These are phyloP conservation scores for Dimocarpus longan DNA, from an alignment of 345 rosid genomes.

Conservation along the genomic window DNA sequence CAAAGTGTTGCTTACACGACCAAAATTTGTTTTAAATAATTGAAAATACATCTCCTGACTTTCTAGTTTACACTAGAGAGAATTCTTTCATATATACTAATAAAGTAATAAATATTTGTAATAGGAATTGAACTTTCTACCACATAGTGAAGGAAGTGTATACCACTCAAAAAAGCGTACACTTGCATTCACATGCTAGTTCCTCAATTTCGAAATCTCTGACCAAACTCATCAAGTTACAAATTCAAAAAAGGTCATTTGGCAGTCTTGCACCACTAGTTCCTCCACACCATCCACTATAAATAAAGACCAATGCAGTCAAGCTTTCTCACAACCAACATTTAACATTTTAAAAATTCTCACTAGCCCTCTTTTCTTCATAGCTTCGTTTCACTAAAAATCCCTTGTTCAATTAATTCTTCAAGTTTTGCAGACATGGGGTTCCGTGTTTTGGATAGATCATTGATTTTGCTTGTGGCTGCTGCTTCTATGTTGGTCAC, in stretches of 20 bases:
- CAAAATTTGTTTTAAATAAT: too few species aligned
- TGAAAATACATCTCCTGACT: too few species aligned
- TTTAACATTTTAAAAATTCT: neutral
- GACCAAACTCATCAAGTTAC: slow-evolving; percentile 2
- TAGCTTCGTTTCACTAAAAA: neutral
- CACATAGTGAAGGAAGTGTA: neutral
- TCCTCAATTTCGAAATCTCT: neutral
- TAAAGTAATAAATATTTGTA: too few species aligned
- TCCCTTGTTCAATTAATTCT: neutral
- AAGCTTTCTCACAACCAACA: neutral
- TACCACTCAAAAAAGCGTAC: too few species aligned
- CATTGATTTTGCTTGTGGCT: slow-evolving; percentile 9
- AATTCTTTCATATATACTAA: too few species aligned
- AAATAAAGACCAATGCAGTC: slow-evolving; percentile 3
- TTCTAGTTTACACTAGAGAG: too few species aligned
- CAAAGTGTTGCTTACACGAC: too few species aligned
- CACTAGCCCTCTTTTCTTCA: too few species aligned
- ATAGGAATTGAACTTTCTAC: neutral
- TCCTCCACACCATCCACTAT: neutral
- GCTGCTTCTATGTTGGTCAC: slow-evolving; percentile 27
- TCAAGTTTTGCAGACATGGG: slow-evolving; percentile 26
- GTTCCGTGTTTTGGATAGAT: neutral
- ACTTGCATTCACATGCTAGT: too few species aligned
- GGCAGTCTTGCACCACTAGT: slow-evolving; percentile 21
- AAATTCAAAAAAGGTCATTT: neutral